Evolutionary conservation across 352 stramenopile species (phyloP), one percentile per base, ranked within the genome.

Genomic region (Lagenidium giganteum): DNA sequence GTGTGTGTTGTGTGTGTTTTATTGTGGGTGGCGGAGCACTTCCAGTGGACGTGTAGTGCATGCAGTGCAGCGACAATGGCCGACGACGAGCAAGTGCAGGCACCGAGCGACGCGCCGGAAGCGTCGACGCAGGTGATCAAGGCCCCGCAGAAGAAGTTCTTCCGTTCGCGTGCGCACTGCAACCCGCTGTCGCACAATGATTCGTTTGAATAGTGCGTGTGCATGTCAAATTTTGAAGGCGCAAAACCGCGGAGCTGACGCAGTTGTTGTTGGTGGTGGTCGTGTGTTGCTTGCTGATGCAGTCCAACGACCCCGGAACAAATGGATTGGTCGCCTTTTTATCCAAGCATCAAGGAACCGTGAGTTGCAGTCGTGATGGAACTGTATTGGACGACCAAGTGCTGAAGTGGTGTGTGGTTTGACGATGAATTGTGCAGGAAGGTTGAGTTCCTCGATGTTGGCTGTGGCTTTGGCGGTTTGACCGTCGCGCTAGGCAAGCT

Each of bases 171-270:
- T 23, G 94, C 94, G 11, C 94, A 98, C 60, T 97, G 87, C 66
- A 98, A 98, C 66, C 94, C 94, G 23, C 64, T 98, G 28, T 96
- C 83, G 20, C 87, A 97, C 67, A 98, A 97, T 62, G 89, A 98
- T 66, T 77, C 72, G 34, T 97, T 98, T 49, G 67, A 93, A 36
- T 98, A 98, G 74, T 87, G 54, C 50, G 73, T 75, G 11, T n/a
- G n/a, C n/a, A n/a, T n/a, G n/a, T n/a, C n/a, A n/a, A n/a, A n/a
- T n/a, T n/a, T n/a, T 26, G 18, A 5, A 34, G n/a, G 31, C 14
- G 12, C 31, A 35, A 13, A 41, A 14, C 42, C 3, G 30, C 27
- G 14, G 25, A n/a, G n/a, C n/a, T n/a, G n/a, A n/a, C n/a, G n/a
- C n/a, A n/a, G n/a, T n/a, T n/a, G n/a, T n/a, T n/a, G n/a, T n/a